Conservation (phyloP, 306 rosid genomes). For the Vigna trinervia region DNA sequence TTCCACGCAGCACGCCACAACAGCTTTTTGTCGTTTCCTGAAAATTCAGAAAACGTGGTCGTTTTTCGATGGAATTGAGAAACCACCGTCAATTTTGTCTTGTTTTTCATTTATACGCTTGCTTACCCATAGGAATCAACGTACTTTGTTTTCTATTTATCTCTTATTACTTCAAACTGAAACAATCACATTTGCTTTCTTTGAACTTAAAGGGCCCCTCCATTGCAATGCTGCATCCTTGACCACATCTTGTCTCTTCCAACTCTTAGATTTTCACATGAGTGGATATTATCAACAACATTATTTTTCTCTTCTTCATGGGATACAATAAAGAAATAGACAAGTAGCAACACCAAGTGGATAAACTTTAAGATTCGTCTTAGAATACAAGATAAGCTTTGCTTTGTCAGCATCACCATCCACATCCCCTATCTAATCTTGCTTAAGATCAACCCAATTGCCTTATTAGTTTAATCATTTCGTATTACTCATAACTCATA, state of each 20-base stretch:
- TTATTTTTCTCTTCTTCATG: conserved; percentile 14
- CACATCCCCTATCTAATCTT: conserved; percentile 57
- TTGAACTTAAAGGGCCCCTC: conserved; percentile 33
- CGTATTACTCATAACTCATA: not conserved
- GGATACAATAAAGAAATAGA: conserved; percentile 15
- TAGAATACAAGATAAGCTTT: conserved; percentile 54
- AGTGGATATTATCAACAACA: conserved; percentile 30
- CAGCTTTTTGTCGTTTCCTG: conserved; percentile 14
- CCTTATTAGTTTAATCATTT: conserved; percentile 33
- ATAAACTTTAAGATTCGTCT: conserved; percentile 47
- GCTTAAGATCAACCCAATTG: conserved; percentile 42
- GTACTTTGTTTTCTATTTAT: not conserved
- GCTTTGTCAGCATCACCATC: conserved; percentile 55
- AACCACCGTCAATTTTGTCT: conserved; percentile 34
- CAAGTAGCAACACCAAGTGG: conserved; percentile 45
- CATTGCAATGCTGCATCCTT: conserved; percentile 39
- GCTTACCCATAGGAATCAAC: not conserved
- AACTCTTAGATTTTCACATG: conserved; percentile 27
- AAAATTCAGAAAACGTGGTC: not conserved
- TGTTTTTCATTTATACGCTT: not conserved
- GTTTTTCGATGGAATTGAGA: conserved; percentile 38
- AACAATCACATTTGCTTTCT: conserved; percentile 38
- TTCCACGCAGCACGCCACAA: conserved; percentile 18
- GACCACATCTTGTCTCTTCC: conserved; percentile 42
- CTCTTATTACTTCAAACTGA: not conserved